These are phyloP conservation scores for Hyphodiscus hymeniophilus DNA, from an alignment of 495 filamentous ascomycete genomes.

Conservation along the genomic window DNA sequence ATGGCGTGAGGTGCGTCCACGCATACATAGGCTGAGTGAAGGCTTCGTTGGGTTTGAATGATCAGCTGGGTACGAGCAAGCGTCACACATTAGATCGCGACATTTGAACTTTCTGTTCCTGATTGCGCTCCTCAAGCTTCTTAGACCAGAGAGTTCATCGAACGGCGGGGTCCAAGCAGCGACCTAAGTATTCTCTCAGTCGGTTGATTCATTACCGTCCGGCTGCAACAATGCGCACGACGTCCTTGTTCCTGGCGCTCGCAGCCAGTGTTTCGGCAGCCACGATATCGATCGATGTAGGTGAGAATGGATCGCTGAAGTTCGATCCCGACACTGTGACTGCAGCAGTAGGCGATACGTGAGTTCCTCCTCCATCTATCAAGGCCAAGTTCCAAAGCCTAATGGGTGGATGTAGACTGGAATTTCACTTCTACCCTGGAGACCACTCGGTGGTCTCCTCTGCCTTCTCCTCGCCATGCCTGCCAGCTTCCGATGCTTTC, in stretches of 20 bases:
- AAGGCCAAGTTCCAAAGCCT: not conserved
- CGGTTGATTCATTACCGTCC: slow-evolving; percentile 13
- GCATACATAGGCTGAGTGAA: too few species aligned
- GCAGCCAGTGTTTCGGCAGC: slow-evolving; percentile 1
- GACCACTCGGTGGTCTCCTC: slow-evolving; percentile 58
- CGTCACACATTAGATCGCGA: too few species aligned
- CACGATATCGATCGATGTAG: slow-evolving; percentile 9
- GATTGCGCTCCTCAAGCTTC: too few species aligned
- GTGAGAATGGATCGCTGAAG: slow-evolving; percentile 26
- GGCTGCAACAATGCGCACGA: not conserved
- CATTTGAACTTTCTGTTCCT: too few species aligned
- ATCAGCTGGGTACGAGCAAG: too few species aligned
- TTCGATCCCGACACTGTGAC: slow-evolving; percentile 51
- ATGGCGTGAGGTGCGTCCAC: too few species aligned
- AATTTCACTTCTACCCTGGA: slow-evolving; percentile 56
- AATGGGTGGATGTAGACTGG: slow-evolving; percentile 31
- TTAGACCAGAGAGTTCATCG: too few species aligned
- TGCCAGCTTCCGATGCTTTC: slow-evolving; percentile 31
- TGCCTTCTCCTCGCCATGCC: slow-evolving; percentile 57
- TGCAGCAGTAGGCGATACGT: slow-evolving; percentile 43
- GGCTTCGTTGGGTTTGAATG: too few species aligned
- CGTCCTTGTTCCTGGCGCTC: slow-evolving; percentile 1
- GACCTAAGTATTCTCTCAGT: too few species aligned
- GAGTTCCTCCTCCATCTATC: not conserved
- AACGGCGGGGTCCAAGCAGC: too few species aligned